Percentiles rank a stretch among this genome's conserved stretches.
Conservation (phyloP, 2,329 filamentous ascomycete genomes). For the Fusarium graminum region DNA sequence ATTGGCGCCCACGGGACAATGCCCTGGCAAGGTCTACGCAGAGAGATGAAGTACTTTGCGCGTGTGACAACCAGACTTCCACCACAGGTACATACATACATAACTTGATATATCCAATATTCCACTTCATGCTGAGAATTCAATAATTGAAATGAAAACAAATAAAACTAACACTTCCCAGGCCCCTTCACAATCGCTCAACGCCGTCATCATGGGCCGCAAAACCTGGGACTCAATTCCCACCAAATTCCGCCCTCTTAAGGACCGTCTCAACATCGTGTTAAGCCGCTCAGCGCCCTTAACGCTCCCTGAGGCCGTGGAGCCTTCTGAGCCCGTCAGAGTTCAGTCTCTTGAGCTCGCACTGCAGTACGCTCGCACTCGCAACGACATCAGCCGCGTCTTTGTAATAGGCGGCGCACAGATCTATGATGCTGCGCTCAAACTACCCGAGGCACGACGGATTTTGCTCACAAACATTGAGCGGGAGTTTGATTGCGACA, state of each 20-base stretch:
- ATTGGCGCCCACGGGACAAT: slow-evolving; percentile 84
- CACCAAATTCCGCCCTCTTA: slow-evolving; percentile 79
- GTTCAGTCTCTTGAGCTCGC: slow-evolving; percentile 71
- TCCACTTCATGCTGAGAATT: not conserved
- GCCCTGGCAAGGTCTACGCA: slow-evolving; percentile 89
- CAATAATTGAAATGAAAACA: not conserved
- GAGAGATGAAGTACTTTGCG: slow-evolving; percentile 96
- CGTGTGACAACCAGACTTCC: slow-evolving; percentile 82
- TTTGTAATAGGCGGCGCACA: slow-evolving; percentile 93
- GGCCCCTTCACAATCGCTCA: slow-evolving; percentile 58
- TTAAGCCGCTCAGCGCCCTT: slow-evolving; percentile 69
- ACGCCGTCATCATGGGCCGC: slow-evolving; percentile 95
- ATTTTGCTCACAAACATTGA: slow-evolving; percentile 78
- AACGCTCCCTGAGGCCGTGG: slow-evolving; percentile 16
- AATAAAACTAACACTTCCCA: slow-evolving; percentile 18
- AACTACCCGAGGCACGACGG: slow-evolving; percentile 66
- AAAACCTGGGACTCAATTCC: slow-evolving; percentile 98
- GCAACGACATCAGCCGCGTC: slow-evolving; percentile 66
- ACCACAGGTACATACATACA: slow-evolving; percentile 52
- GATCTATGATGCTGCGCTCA: slow-evolving; percentile 81
- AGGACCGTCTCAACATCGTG: slow-evolving; percentile 84
- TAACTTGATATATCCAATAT: not conserved
- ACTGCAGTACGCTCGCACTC: slow-evolving; percentile 60
- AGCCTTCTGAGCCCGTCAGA: slow-evolving; percentile 62
- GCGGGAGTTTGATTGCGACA: slow-evolving; percentile 81